Percentiles rank a stretch among this genome's conserved stretches.
These are phyloP conservation scores for Sugiyamaella chiloensis DNA, from an alignment of 805 yeast species.

Conservation along the genomic window DNA sequence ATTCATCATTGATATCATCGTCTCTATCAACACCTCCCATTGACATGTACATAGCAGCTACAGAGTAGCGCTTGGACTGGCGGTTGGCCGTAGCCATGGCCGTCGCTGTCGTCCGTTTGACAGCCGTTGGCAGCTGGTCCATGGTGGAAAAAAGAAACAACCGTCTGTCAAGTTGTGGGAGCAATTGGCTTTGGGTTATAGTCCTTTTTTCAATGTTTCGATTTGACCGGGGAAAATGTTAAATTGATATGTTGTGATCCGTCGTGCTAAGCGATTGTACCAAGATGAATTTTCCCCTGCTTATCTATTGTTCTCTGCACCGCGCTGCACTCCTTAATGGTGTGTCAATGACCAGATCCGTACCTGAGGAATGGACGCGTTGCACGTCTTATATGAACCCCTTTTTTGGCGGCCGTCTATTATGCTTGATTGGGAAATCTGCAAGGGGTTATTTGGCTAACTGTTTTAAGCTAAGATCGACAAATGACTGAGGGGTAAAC, in stretches of 20 bases:
- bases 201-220: too few relatives aligned
- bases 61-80: slow-evolving; percentile 35
- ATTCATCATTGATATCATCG: slow-evolving; percentile 35
- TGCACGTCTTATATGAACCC: not conserved
- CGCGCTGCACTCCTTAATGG: slow-evolving; percentile 1
- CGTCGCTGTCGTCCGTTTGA: slow-evolving; percentile 5
- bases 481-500: too few relatives aligned
- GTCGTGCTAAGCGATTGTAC: too few relatives aligned
- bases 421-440: not conserved
- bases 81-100: slow-evolving; percentile 23
- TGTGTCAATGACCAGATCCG: not conserved
- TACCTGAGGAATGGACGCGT: not conserved
- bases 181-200: too few relatives aligned
- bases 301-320: not conserved
- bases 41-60: slow-evolving; percentile 35
- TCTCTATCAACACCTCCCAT: slow-evolving; percentile 36
- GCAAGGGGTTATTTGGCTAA: too few relatives aligned
- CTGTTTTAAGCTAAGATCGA: too few relatives aligned
- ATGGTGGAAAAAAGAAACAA: too few relatives aligned
- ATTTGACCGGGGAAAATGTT: too few relatives aligned
- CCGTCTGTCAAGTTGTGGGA: too few relatives aligned
- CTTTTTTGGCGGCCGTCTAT: not conserved
- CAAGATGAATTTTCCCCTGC: too few relatives aligned
- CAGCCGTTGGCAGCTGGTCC: too few relatives aligned
- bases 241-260: too few relatives aligned